Evolutionary conservation across 1,139 yeast genomes (phyloP).

Genomic region (Blastobotrys elegans): DNA sequence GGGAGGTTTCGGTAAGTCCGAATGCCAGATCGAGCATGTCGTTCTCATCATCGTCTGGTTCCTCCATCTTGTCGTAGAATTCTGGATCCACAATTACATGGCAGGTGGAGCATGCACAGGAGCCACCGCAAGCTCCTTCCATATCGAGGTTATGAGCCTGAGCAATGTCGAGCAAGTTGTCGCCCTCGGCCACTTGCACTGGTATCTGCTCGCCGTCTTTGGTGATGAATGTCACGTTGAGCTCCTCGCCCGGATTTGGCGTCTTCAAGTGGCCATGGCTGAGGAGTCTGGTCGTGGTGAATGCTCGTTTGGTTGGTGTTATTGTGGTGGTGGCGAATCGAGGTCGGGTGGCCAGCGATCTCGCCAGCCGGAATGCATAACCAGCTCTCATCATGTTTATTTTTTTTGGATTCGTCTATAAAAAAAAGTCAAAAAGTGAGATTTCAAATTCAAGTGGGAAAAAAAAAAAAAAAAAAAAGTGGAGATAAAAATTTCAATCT

Average conservation of each 20-base stretch:
- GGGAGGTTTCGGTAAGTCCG: slow-evolving; percentile 86
- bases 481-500: no score
- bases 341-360: no score
- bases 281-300: neutral
- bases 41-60: slow-evolving; percentile 95
- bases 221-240: slow-evolving; percentile 82
- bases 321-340: neutral
- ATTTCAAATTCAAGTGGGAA: no score
- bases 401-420: no score
- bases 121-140: slow-evolving; percentile 99
- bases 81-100: slow-evolving; percentile 96
- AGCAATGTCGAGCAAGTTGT: slow-evolving; percentile 85
- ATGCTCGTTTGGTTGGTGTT: neutral
- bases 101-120: slow-evolving; percentile 98
- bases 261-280: slow-evolving; percentile 80
- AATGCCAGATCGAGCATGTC: slow-evolving; percentile 98
- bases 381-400: no score
- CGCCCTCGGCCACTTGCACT: slow-evolving; percentile 89
- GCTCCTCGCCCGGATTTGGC: slow-evolving; percentile 92
- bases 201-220: slow-evolving; percentile 83
- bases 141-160: slow-evolving; percentile 90
- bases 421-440: no score
- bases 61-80: slow-evolving; percentile 82
- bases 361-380: no score
- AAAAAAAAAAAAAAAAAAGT: no score